These are phyloP conservation scores for Salicornia ramosissima DNA, from an alignment of 148 eudicot species.

Conservation along the genomic window DNA sequence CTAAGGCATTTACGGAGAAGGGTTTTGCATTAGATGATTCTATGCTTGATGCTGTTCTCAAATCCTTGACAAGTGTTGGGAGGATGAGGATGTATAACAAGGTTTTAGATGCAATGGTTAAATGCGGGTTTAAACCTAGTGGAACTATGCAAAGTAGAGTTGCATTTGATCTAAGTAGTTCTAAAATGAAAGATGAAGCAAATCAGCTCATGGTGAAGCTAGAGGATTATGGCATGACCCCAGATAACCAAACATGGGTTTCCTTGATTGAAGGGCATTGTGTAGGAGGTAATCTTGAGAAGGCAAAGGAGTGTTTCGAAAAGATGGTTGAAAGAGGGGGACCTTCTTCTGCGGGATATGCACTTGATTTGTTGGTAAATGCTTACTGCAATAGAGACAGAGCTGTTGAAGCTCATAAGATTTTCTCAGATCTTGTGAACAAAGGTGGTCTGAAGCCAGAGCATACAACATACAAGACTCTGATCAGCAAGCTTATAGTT, in stretches of 20 bases:
- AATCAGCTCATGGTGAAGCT: slow-evolving; percentile 44
- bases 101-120: slow-evolving; percentile 60
- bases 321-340: slow-evolving; percentile 49
- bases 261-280: slow-evolving; percentile 68
- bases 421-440: slow-evolving; percentile 44
- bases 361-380: slow-evolving; percentile 48
- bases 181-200: slow-evolving; percentile 44
- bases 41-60: slow-evolving; percentile 49
- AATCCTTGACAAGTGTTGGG: slow-evolving; percentile 69
- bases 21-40: slow-evolving; percentile 44
- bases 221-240: slow-evolving; percentile 27
- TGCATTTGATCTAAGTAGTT: slow-evolving; percentile 54
- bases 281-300: slow-evolving; percentile 46
- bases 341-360: slow-evolving; percentile 36
- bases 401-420: slow-evolving; percentile 51
- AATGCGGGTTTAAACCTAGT: slow-evolving; percentile 49
- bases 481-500: slow-evolving; percentile 52
- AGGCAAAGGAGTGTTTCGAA: slow-evolving; percentile 47
- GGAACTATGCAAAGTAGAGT: slow-evolving; percentile 38
- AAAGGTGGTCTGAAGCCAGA: slow-evolving; percentile 40
- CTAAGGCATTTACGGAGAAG: slow-evolving; percentile 39
- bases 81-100: slow-evolving; percentile 57
- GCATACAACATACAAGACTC: slow-evolving; percentile 57
- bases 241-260: slow-evolving; percentile 40
- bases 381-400: slow-evolving; percentile 44